Percentiles rank a stretch among this genome's conserved stretches.
These are phyloP conservation scores for Penicillium cinerascens DNA, from an alignment of 495 filamentous ascomycete genomes.

Conservation along the genomic window DNA sequence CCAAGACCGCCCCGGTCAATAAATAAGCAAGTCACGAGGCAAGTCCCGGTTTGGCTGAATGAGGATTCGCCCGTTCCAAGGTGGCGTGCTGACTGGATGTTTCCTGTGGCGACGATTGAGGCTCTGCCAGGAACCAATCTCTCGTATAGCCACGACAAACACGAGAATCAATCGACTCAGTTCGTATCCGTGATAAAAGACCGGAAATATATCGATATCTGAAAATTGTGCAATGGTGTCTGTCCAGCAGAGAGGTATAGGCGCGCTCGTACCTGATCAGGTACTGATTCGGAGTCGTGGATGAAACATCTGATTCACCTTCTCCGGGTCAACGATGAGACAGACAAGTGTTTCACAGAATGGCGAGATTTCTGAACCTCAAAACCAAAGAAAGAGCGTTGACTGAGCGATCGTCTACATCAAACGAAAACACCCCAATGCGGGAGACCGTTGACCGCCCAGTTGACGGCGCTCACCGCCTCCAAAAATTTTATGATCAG, in stretches of 20 bases:
- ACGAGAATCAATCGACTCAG: neutral
- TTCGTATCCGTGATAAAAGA: neutral
- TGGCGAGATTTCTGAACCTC: neutral
- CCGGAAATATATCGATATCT: neutral
- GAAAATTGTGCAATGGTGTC: neutral
- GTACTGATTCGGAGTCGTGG: neutral
- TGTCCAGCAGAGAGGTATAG: neutral
- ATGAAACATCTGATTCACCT: neutral
- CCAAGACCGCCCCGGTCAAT: neutral
- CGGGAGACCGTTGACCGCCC: slow-evolving; percentile 11
- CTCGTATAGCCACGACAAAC: neutral
- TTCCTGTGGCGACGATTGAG: neutral
- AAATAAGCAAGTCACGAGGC: neutral
- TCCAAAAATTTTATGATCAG: slow-evolving; percentile 18
- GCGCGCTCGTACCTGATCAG: neutral
- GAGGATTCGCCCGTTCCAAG: neutral
- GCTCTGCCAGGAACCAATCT: neutral
- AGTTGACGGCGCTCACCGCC: slow-evolving; percentile 16
- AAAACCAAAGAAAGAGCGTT: neutral
- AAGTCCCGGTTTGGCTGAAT: neutral
- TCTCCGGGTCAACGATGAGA: neutral
- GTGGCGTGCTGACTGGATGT: neutral
- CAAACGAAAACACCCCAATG: neutral
- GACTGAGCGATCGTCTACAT: neutral
- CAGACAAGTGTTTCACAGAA: neutral